These are phyloP conservation scores for Fusarium sp. DNA, from an alignment of 2,329 filamentous ascomycete genomes.

Conservation along the genomic window DNA sequence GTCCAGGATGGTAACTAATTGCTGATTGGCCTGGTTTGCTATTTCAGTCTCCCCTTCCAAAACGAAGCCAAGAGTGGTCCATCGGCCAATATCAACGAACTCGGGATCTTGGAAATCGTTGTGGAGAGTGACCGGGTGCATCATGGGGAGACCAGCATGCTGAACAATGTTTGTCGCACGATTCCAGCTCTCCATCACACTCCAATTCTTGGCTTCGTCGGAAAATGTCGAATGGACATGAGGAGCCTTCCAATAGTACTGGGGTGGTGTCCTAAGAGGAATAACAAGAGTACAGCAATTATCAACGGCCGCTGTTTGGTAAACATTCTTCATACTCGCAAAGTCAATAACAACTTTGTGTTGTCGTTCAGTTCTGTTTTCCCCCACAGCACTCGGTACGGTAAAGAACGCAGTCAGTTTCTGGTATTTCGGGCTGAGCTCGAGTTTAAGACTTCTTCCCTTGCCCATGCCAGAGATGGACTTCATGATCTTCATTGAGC, in stretches of 20 bases:
- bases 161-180: constrained; percentile 58
- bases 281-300: constrained; percentile 55
- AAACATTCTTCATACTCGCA: constrained; percentile 55
- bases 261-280: constrained; percentile 58
- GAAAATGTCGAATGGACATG: constrained; percentile 47
- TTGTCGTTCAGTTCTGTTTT: constrained; percentile 24
- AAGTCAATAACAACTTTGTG: constrained; percentile 59
- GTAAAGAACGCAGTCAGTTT: constrained; percentile 47
- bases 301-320: constrained; percentile 43
- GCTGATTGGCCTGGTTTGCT: constrained; percentile 48
- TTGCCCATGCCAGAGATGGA: constrained; percentile 19
- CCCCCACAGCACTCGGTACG: constrained; percentile 18
- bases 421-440: constrained; percentile 44
- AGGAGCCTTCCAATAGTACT: constrained; percentile 54
- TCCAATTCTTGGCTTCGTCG: constrained; percentile 49
- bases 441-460: constrained; percentile 38
- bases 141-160: constrained; percentile 44
- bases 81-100: constrained; percentile 63
- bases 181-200: constrained; percentile 55
- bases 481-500: constrained; percentile 68
- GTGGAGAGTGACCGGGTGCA: constrained; percentile 52
- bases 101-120: constrained; percentile 45
- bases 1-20: constrained; percentile 62
- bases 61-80: constrained; percentile 63
- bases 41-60: constrained; percentile 44